Evolutionary conservation across 208 protist species (phyloP), one percentile per base, ranked within the genome.

Genomic region (Leishmania tropica): DNA sequence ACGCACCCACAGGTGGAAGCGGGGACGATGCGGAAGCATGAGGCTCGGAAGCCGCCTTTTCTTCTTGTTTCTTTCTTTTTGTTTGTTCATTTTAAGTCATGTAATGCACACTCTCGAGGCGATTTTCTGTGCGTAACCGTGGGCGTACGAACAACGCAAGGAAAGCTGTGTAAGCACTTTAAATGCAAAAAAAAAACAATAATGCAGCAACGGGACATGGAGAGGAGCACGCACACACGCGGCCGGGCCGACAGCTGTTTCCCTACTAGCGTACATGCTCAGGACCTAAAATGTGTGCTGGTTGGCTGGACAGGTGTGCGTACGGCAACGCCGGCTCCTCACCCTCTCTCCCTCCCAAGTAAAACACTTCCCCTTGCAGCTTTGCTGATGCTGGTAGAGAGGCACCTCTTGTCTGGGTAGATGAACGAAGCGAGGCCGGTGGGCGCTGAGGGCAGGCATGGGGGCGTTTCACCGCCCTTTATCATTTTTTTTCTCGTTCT

Each of bases 11-110:
- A 54, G 7, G 68, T 37, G 68, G 28, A 45, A 53, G 28, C 24
- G 68, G 68, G 68, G 68, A 74, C 40, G 68, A 40, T 51, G 40
- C 45, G 24, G 60, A n/a, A 35, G 68, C 19, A 28, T 35, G 53
- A 40, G 54, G 51, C 68, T 21, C 51, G 40, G 17, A 80, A 42
- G n/a, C 21, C 40, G n/a, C 40, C 62, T 68, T 40, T 35, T 53
- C 31, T 31, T 3, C 35, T 62, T 60, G 2, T 76, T 5, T 3
- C 45, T 5, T n/a, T 11, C 28, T 15, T 58, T 28, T 28, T 60
- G 56, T 62, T 76, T 60, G 47, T 42, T 74, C 5, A 28, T 75
- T 65, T 79, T 62, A 76, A 62, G 47, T 77, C 28, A 70, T 76
- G 70, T 71, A 65, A 82, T 10, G 72, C 51, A 40, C 51, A 42